Percentiles rank a stretch among this genome's conserved stretches.
These are phyloP conservation scores for Galeopsis tetrahit DNA, from an alignment of 257 asterid species.

Conservation along the genomic window DNA sequence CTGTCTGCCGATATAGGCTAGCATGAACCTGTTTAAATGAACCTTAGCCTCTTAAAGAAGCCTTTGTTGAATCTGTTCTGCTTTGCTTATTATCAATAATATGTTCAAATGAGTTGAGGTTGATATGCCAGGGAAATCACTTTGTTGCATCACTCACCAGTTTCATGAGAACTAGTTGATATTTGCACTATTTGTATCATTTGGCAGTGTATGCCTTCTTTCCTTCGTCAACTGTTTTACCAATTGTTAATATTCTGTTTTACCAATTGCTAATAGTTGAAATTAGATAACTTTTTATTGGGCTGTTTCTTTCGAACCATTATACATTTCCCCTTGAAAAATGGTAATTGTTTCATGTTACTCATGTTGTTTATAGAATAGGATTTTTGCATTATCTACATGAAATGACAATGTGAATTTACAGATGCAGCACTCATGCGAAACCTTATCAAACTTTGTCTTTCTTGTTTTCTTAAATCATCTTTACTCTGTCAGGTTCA, in stretches of 20 bases:
- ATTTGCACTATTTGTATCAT: neutral
- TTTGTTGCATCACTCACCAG: neutral
- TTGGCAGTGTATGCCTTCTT: neutral
- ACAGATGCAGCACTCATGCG: neutral
- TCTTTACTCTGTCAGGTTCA: slow-evolving; percentile 69
- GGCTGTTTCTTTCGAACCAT: neutral
- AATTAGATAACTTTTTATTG: neutral
- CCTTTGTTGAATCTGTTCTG: neutral
- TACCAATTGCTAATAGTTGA: neutral
- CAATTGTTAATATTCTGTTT: neutral
- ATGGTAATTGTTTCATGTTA: neutral
- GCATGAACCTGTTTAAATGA: neutral
- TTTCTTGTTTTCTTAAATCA: neutral
- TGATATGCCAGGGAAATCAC: neutral
- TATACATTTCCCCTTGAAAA: neutral
- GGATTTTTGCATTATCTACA: neutral
- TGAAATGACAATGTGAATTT: slow-evolving; percentile 7
- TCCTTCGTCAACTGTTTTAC: neutral
- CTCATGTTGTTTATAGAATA: neutral
- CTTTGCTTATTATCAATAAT: slow-evolving; percentile 17
- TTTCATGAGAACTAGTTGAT: neutral
- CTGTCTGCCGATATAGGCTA: slow-evolving; percentile 2
- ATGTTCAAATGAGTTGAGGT: slow-evolving; percentile 14
- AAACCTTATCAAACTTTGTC: neutral
- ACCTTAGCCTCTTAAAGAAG: slow-evolving; percentile 6